phyloP scores from a whole-genome alignment of 768 basidiomycete species.

The Fomitopsis serialis region DNA sequence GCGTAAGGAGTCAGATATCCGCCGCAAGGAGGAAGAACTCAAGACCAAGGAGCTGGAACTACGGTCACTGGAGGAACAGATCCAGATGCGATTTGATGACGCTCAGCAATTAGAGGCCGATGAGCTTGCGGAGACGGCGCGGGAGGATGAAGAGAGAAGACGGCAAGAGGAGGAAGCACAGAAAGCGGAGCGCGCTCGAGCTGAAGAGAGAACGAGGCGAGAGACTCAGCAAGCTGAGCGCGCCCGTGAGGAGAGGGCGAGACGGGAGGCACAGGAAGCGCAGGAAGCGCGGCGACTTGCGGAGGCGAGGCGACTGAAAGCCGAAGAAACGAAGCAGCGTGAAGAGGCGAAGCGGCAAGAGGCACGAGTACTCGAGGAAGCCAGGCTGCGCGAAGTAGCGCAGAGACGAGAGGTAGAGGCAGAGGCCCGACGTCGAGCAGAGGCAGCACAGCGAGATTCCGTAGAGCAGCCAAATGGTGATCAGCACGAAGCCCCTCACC shows the following conservation, averaged over 20 bases:
- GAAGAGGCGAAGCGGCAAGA: slow-evolving; percentile 11
- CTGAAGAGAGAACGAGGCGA: slow-evolving; percentile 5
- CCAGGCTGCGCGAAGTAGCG: slow-evolving; percentile 5
- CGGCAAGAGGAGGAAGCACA: slow-evolving; percentile 18
- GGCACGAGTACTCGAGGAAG: slow-evolving; percentile 21
- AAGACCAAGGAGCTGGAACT: slow-evolving; percentile 19
- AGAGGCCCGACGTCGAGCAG: slow-evolving; percentile 25
- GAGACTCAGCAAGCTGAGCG: slow-evolving; percentile 8
- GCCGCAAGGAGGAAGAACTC: slow-evolving; percentile 29
- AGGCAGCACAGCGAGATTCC: slow-evolving; percentile 1
- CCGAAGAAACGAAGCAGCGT: slow-evolving; percentile 13
- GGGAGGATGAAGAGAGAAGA: slow-evolving; percentile 29
- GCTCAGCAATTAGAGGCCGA: no score
- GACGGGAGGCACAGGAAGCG: slow-evolving; percentile 11
- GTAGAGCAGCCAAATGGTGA: slow-evolving; percentile 7
- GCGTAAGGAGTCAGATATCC: slow-evolving; percentile 28
- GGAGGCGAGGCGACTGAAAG: slow-evolving; percentile 15
- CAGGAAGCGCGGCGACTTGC: slow-evolving; percentile 10
- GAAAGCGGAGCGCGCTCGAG: neutral
- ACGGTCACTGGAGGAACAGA: slow-evolving; percentile 9
- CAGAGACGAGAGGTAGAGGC: slow-evolving; percentile 14
- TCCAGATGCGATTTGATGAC: neutral
- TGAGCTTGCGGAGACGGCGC: slow-evolving; percentile 21
- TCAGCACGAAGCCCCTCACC: slow-evolving; percentile 27
- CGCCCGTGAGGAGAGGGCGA: no score